A percentile compares a stretch with the other conserved stretches of the same genome.
These are phyloP conservation scores for Phytophthora podocarpi DNA, from an alignment of 352 stramenopile genomes.

Conservation along the genomic window DNA sequence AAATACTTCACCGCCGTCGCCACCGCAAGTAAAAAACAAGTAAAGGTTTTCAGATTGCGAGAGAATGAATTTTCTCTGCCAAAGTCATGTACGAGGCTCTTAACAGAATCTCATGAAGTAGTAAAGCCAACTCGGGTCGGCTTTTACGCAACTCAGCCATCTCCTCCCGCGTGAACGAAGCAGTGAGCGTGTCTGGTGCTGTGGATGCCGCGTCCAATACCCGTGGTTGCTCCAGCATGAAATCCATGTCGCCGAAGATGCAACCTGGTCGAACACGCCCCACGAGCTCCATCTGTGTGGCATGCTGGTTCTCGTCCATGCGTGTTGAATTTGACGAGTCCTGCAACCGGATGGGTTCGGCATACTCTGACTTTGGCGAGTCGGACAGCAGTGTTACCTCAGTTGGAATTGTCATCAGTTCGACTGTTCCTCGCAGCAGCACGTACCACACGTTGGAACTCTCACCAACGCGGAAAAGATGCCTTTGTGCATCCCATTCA, in stretches of 20 bases:
- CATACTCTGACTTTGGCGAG: constrained; percentile 22
- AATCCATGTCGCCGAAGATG: constrained; percentile 76
- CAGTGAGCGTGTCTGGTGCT: constrained; percentile 43
- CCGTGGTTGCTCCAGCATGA: constrained; percentile 53
- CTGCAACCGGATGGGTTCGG: constrained; percentile 4
- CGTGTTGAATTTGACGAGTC: not conserved
- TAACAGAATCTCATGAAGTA: constrained; percentile 62
- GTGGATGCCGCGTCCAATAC: constrained; percentile 54
- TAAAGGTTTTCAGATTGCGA: constrained; percentile 22
- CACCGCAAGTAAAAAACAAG: constrained; percentile 28
- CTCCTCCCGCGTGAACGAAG: constrained; percentile 39
- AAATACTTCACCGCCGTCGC: constrained; percentile 66
- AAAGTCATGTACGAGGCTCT: constrained; percentile 66
- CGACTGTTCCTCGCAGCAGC: constrained; percentile 55
- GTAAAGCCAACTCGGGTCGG: constrained; percentile 45
- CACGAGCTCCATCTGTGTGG: constrained; percentile 43
- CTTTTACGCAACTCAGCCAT: constrained; percentile 33
- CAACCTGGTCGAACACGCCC: constrained; percentile 57
- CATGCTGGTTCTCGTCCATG: not conserved
- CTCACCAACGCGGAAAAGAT: constrained; percentile 52
- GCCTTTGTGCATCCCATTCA: constrained; percentile 35
- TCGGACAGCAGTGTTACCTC: constrained; percentile 21
- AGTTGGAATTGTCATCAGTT: constrained; percentile 37
- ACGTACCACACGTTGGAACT: constrained; percentile 52
- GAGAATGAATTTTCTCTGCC: constrained; percentile 38